Evolutionary conservation across 208 protist species (phyloP).

Genomic region (Herpetomonas muscarum): DNA sequence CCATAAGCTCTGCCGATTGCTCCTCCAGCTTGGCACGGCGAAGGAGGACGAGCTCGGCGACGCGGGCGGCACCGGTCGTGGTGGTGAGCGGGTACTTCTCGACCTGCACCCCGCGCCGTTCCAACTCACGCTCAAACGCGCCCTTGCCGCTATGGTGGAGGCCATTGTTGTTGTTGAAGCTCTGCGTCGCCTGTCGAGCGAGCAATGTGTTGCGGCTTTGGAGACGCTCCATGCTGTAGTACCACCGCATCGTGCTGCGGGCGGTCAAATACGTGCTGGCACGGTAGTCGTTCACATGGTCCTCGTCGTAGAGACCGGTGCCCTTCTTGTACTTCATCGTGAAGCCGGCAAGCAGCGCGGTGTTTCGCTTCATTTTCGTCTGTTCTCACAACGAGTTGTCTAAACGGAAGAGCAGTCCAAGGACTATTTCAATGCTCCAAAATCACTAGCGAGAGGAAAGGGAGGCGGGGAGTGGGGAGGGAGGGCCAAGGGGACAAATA

Average conservation of each 20-base stretch:
- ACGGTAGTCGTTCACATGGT: slow-evolving; percentile 89
- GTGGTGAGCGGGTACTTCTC: slow-evolving; percentile 87
- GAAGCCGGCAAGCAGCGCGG: slow-evolving; percentile 44
- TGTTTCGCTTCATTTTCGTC: slow-evolving; percentile 32
- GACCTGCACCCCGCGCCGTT: slow-evolving; percentile 65
- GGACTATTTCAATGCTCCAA: too few species aligned
- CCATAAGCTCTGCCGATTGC: slow-evolving; percentile 42
- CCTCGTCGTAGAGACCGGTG: slow-evolving; percentile 86
- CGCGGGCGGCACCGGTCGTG: slow-evolving; percentile 70
- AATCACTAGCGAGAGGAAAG: too few species aligned
- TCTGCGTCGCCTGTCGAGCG: slow-evolving; percentile 60
- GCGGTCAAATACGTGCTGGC: slow-evolving; percentile 72
- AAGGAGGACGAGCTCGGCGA: slow-evolving; percentile 83
- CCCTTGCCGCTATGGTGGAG: slow-evolving; percentile 82
- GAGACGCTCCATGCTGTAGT: slow-evolving; percentile 77
- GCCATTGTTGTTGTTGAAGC: slow-evolving; percentile 83
- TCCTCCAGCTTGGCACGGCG: slow-evolving; percentile 73
- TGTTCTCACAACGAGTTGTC: background rate
- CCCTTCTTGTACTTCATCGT: slow-evolving; percentile 86
- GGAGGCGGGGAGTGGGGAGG: too few species aligned
- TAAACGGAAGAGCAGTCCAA: too few species aligned
- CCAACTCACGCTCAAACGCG: slow-evolving; percentile 83
- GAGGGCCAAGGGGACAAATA: too few species aligned
- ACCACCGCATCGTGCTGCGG: slow-evolving; percentile 80
- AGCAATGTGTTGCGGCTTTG: slow-evolving; percentile 68